Percentiles rank a stretch among this genome's conserved stretches.
phyloP scores from a whole-genome alignment of 1,139 yeast genomes.

The Candida sp. region DNA sequence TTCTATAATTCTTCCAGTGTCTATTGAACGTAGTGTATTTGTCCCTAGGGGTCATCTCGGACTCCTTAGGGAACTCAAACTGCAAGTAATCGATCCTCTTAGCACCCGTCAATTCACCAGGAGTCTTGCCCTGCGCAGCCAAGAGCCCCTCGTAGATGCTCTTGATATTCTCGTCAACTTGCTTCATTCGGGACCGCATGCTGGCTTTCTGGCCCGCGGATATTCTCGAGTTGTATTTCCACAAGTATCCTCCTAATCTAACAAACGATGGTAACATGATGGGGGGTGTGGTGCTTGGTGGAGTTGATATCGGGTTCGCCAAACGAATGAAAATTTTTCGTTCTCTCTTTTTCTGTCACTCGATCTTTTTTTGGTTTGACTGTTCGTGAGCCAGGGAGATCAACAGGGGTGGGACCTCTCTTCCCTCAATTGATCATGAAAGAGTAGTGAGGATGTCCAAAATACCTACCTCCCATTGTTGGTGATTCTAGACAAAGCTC shows the following conservation, averaged over 20 bases:
- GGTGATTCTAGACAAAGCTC: no score
- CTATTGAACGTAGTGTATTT: slow-evolving; percentile 89
- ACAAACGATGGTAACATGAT: slow-evolving; percentile 69
- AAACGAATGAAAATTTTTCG: no score
- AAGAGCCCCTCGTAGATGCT: slow-evolving; percentile 66
- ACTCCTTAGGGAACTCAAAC: slow-evolving; percentile 72
- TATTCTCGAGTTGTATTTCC: slow-evolving; percentile 75
- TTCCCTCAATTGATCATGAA: no score
- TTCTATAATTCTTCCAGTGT: slow-evolving; percentile 79
- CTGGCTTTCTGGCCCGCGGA: slow-evolving; percentile 83
- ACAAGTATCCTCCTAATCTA: slow-evolving; percentile 80
- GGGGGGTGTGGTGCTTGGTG: not conserved
- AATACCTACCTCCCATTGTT: no score
- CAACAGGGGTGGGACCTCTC: not conserved
- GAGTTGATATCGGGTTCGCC: no score
- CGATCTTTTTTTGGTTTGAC: no score
- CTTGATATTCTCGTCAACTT: slow-evolving; percentile 81
- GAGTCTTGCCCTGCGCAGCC: slow-evolving; percentile 17
- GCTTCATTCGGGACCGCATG: slow-evolving; percentile 79
- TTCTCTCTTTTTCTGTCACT: no score
- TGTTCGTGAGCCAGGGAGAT: not conserved
- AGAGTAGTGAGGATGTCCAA: no score
- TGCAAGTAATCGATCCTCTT: slow-evolving; percentile 58
- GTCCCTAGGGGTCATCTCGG: slow-evolving; percentile 78
- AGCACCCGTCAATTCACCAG: slow-evolving; percentile 50